Percentiles rank a stretch among this genome's conserved stretches.
phyloP scores from a whole-genome alignment of 2,329 filamentous ascomycete species.

The Metarhizium sp. region DNA sequence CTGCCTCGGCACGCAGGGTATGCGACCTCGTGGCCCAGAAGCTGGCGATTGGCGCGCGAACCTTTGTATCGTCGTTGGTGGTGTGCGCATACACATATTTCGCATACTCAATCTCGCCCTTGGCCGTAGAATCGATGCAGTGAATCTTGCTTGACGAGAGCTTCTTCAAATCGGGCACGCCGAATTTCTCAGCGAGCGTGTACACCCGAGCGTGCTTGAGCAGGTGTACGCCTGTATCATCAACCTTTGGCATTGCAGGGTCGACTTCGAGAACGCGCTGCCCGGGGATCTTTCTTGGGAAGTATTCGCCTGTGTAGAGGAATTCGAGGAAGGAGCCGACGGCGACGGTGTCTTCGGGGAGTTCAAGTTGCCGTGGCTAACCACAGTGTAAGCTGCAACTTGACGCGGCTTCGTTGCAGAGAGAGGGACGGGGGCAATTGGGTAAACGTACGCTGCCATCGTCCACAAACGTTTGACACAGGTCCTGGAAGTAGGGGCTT shows the following conservation, averaged over 20 bases:
- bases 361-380: conserved; percentile 56
- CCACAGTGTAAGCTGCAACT: neutral
- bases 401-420: neutral
- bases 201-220: conserved; percentile 86
- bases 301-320: conserved; percentile 46
- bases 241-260: conserved; percentile 52
- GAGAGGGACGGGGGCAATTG: neutral
- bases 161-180: conserved; percentile 56
- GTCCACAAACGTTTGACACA: conserved; percentile 51
- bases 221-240: conserved; percentile 73
- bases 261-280: conserved; percentile 62
- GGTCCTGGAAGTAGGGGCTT: conserved; percentile 65
- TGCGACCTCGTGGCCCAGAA: conserved; percentile 83
- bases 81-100: conserved; percentile 83
- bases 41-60: conserved; percentile 75
- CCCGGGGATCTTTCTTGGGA: conserved; percentile 56
- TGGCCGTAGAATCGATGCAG: conserved; percentile 77
- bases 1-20: conserved; percentile 74
- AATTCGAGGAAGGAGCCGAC: conserved; percentile 32
- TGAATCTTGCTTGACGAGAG: conserved; percentile 87
- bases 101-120: conserved; percentile 85
- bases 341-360: conserved; percentile 33
- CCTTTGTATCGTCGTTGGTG: conserved; percentile 54
- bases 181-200: conserved; percentile 75
- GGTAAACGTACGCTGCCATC: conserved; percentile 47